phyloP scores from a whole-genome alignment of 129 eudicot species.

The Pittosporum tobira region DNA sequence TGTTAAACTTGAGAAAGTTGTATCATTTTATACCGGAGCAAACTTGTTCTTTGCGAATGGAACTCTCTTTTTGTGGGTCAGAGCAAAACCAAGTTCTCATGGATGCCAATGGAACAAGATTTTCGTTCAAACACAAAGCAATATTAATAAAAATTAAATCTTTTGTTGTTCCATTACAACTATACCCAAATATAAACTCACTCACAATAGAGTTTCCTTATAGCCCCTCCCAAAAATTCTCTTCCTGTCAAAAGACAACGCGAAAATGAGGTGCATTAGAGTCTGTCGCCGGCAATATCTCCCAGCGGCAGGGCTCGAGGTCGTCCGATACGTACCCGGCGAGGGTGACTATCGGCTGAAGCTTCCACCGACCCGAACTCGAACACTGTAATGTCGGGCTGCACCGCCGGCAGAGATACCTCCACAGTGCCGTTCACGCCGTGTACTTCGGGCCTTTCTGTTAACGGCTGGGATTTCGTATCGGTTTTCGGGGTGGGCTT shows the following conservation, averaged over 20 bases:
- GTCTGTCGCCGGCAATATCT: conserved; percentile 65
- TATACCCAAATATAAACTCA: neutral
- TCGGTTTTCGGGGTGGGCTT: conserved; percentile 15
- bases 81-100: too few relatives aligned
- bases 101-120: too few relatives aligned
- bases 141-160: neutral
- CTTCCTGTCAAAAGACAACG: conserved; percentile 45
- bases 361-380: conserved; percentile 82
- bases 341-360: conserved; percentile 70
- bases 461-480: conserved; percentile 13
- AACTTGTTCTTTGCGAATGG: too few relatives aligned
- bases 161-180: neutral
- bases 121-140: neutral
- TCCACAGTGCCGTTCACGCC: conserved; percentile 84
- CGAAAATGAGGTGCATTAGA: conserved; percentile 87
- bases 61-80: too few relatives aligned
- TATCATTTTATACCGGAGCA: too few relatives aligned
- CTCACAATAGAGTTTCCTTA: conserved; percentile 1
- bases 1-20: too few relatives aligned
- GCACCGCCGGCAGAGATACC: conserved; percentile 39
- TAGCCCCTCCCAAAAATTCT: neutral
- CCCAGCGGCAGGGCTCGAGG: conserved; percentile 96
- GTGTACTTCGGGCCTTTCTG: conserved; percentile 28
- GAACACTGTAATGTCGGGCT: conserved; percentile 52
- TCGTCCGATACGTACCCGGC: conserved; percentile 95